Conservation (phyloP, 108 stramenopile genomes). For the Conticribra guillardii region DNA sequence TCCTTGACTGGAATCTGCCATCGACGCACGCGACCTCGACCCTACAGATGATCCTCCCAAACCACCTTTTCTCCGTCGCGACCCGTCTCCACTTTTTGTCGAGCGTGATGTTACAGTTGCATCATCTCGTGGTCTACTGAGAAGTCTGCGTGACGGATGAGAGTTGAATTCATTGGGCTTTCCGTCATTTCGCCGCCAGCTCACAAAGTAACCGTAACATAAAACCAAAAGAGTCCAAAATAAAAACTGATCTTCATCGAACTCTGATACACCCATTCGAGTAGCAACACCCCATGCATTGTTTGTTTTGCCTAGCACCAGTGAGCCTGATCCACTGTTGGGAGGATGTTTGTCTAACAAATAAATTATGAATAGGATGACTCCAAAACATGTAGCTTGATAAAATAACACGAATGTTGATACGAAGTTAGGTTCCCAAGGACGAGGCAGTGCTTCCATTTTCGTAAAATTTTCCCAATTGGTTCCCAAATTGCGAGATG, state of each 20-base stretch:
- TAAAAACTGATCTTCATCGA: slow-evolving; percentile 54
- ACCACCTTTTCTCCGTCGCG: not conserved
- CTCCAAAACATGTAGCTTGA: slow-evolving; percentile 45
- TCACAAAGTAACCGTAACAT: slow-evolving; percentile 22
- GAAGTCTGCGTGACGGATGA: not conserved
- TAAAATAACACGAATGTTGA: slow-evolving; percentile 41
- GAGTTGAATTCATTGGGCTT: not conserved
- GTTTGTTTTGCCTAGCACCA: not conserved
- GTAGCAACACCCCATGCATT: not conserved
- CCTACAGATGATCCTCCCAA: not conserved
- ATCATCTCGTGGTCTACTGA: not conserved
- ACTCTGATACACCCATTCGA: slow-evolving; percentile 7
- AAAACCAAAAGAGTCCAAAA: slow-evolving; percentile 34
- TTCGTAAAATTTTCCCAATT: not conserved
- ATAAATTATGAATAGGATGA: slow-evolving; percentile 41
- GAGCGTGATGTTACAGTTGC: not conserved
- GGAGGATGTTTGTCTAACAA: slow-evolving; percentile 50
- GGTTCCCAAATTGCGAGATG: not conserved
- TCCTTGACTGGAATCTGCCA: slow-evolving; percentile 19
- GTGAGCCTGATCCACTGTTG: not conserved
- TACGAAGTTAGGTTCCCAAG: slow-evolving; percentile 35
- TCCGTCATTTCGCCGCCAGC: slow-evolving; percentile 43
- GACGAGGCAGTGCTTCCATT: not conserved
- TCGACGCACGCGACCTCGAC: slow-evolving; percentile 1
- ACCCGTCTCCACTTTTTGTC: slow-evolving; percentile 3